Evolutionary conservation across 768 basidiomycete genomes (phyloP), one percentile per base, ranked within the genome.

Genomic region (Hypsizygus marmoreus): DNA sequence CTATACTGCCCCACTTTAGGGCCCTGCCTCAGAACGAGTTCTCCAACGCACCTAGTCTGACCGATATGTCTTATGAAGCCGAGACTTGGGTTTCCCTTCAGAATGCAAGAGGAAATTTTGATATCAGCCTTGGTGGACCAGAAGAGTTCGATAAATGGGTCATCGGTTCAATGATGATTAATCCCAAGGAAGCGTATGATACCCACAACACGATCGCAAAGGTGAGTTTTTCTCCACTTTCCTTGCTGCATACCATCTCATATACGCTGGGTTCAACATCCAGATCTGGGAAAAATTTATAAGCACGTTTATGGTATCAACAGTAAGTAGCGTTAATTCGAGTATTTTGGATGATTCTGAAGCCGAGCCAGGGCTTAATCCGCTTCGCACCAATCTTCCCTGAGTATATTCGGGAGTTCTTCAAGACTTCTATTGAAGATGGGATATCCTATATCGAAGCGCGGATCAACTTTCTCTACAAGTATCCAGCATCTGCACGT

Each of bases 201-300:
- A 88, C 83, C 2, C 83, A 88, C 50, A 86, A 87, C 41, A 87
- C 84, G 4, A 72, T 82, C 8, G 65, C 72, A 2, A 86, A 87
- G 76, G 88, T 81, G 55, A n/a, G n/a, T n/a, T n/a, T n/a, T 28
- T 16, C 16, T 25, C 17, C 4, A 11, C 31, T 38, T 11, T 30
- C 5, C 19, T 14, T 25, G 35, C 12, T 46, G 10, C 31, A 45
- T 31, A 28, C 24, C 12, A 24, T 37, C 22, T 40, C 12, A 31
- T 24, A 20, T 5, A 25, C 10, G 14, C 41, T 24, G 26, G 35
- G 16, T 22, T 22, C 31, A 23, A 23, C n/a, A 20, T 10, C 37
- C 47, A 89, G 87, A 90, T 91, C 37, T 91, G 88, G 88, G 61
- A 78, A 33, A 88, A 88, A 51, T 91, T 91, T 57, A 53, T 57